phyloP scores from a whole-genome alignment of 2,329 filamentous ascomycete genomes.

The Xylaria sp. region DNA sequence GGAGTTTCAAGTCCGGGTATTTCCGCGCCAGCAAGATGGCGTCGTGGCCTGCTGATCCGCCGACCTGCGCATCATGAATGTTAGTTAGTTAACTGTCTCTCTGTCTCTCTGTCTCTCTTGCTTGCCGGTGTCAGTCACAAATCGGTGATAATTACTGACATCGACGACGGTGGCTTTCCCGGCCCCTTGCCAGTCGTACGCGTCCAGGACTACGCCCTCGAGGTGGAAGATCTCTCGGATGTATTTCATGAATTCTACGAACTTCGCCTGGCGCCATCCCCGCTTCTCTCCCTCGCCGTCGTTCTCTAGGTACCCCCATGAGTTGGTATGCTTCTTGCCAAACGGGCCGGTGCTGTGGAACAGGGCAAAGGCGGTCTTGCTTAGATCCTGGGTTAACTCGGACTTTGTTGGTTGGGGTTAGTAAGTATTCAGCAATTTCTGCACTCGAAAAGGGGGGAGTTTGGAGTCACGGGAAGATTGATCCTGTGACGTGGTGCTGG shows the following conservation, averaged over 20 bases:
- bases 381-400: conserved; percentile 50
- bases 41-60: conserved; percentile 57
- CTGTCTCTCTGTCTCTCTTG: background rate
- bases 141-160: conserved; percentile 47
- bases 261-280: conserved; percentile 54
- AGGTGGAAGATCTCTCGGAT: conserved; percentile 55
- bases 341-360: conserved; percentile 50
- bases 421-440: background rate
- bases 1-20: conserved; percentile 56
- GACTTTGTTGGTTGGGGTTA: conserved; percentile 2
- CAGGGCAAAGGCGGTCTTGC: conserved; percentile 53
- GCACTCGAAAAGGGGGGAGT: background rate
- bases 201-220: conserved; percentile 50
- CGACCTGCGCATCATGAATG: conserved; percentile 48
- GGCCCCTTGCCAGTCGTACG: conserved; percentile 53
- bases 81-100: conserved; percentile 14
- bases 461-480: background rate
- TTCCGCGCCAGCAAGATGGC: conserved; percentile 55
- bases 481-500: background rate
- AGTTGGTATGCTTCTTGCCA: conserved; percentile 48
- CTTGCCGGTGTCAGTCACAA: background rate
- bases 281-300: conserved; percentile 54
- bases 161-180: conserved; percentile 55
- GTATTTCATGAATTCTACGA: conserved; percentile 55
- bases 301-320: conserved; percentile 56